Evolutionary conservation across 208 protist genomes (phyloP), one percentile per base, ranked within the genome.

Genomic region (Trypanosoma cruzi): DNA sequence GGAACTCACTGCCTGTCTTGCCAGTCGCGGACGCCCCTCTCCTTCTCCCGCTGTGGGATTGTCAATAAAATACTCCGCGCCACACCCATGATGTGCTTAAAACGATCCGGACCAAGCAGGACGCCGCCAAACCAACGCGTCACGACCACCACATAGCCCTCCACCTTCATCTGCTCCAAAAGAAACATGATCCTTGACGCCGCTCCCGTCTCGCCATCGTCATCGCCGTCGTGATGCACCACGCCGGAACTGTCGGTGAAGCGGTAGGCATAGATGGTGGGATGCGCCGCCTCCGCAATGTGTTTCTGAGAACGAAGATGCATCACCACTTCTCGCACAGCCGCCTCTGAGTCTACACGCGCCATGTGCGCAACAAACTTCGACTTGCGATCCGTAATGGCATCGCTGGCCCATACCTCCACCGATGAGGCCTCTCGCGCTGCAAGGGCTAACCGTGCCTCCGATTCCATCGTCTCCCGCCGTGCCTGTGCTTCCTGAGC

Each of bases 91-190:
- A 97, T 96, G 80, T 97, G 90, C 65, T 95, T 96, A 69, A 98
- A 99, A 18, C 97, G 85, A 64, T 98, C 97, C 2, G 91, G 86
- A 1, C 96, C 95, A 10, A 99, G 89, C 20, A 96, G 76, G 48
- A 98, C 97, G 58, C 97, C 97, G 28, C 97, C 97, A 75, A 89
- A 99, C 97, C 97, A 99, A 6, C 97, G 88, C 42, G 96, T 98
- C 34, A 99, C 97, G 0, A 98, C 81, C 11, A 98, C 84, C 0
- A 96, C 68, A 62, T 92, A 96, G 11, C 87, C 89, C 20, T 93
- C 78, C 29, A 95, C 86, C 4, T 88, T 73, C 67, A 93, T 56
- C 48, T 92, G 81, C 44, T 98, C 86, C 52, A 97, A 62, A 29
- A 97, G 55, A 71, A 97, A 98, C 59, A 95, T 70, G 56, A 98